Base-by-base conservation (phyloP, 2,329 filamentous ascomycete species). In the Paracoccidioides brasiliensis region DNA sequence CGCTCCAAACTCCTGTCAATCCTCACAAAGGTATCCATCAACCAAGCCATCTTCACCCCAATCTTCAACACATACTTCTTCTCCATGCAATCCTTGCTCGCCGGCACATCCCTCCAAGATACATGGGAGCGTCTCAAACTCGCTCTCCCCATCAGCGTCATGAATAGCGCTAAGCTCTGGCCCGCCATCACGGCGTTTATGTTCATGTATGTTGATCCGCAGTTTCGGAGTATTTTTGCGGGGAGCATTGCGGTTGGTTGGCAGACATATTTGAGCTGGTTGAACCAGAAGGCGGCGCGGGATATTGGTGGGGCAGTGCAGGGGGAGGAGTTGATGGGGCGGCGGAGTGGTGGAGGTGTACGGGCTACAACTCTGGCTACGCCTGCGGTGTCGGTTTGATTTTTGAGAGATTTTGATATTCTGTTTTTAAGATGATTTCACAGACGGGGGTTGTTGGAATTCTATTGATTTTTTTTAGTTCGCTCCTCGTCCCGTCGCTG, bases 161-260 rank as follows among this genome's bases (percentile, higher is more conserved):
- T 82, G 66, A 95, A 93, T 68, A 87, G 84, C 58, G 83, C 84
- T 68, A 95, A 94, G 73, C 70, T 96, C 30, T 96, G 90, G 90
- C 91, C 90, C 0, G 82, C 82, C 0, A 85, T 95, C 14, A 94
- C 86, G 12, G 89, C 89, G 0, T 84, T 96, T 66, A 90, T 79
- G 69, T 94, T 96, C 65, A 82, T 85, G n/a, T 93, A 88, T 64
- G 75, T 96, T 4, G 81, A 84, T 32, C 76, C 89, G 50, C 83
- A 91, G 65, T 91, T 88, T 70, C 77, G 90, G 52, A 87, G 83
- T 63, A 78, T 95, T 14, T 93, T 95, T 62, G 82, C 85, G 0
- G 88, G 87, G 1, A 73, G 85, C 5, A 79, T 95, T 60, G 88
- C 88, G 0, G 85, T 95, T 53, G 87, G 86, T 0, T 96, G 90